phyloP scores from a whole-genome alignment of 1,139 yeast genomes.

The Komagataea norvegica region DNA sequence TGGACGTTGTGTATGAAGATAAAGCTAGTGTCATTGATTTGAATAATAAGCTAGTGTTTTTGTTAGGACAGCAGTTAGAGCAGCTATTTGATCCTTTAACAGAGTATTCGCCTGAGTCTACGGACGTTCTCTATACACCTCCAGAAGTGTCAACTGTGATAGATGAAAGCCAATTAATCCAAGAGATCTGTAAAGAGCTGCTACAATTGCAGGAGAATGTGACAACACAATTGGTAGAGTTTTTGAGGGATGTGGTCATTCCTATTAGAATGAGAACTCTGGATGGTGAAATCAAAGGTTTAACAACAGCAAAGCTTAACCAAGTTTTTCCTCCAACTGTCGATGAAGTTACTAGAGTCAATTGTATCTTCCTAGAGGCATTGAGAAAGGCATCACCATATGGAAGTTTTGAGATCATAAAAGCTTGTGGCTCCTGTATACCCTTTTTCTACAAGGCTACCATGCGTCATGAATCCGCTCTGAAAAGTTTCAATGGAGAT shows the following conservation, averaged over 20 bases:
- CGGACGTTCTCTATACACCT: constrained; percentile 57
- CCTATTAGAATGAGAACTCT: constrained; percentile 72
- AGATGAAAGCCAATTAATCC: constrained; percentile 31
- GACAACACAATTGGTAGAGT: constrained; percentile 65
- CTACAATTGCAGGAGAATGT: constrained; percentile 66
- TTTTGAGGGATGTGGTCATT: constrained; percentile 72
- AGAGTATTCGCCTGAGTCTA: constrained; percentile 87
- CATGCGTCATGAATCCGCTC: constrained; percentile 90
- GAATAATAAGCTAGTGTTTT: constrained; percentile 68
- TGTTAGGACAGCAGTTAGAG: constrained; percentile 81
- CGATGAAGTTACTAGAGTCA: constrained; percentile 86
- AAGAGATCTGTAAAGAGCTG: constrained; percentile 61
- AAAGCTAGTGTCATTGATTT: constrained; percentile 46
- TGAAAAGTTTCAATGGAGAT: constrained; percentile 47
- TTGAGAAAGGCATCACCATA: constrained; percentile 58
- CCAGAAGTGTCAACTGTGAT: constrained; percentile 22
- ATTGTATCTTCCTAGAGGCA: constrained; percentile 77
- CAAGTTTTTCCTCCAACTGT: constrained; percentile 88
- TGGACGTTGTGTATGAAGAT: constrained; percentile 74
- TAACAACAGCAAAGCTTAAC: constrained; percentile 61
- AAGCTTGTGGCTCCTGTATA: constrained; percentile 72
- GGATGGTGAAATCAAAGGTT: constrained; percentile 44
- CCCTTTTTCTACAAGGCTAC: constrained; percentile 92
- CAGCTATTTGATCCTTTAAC: constrained; percentile 84
- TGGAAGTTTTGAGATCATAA: constrained; percentile 71